A percentile compares a stretch with the other conserved stretches of the same genome.
Evolutionary conservation across 257 asterid genomes (phyloP).

Genomic region (Haberlea rhodopensis): DNA sequence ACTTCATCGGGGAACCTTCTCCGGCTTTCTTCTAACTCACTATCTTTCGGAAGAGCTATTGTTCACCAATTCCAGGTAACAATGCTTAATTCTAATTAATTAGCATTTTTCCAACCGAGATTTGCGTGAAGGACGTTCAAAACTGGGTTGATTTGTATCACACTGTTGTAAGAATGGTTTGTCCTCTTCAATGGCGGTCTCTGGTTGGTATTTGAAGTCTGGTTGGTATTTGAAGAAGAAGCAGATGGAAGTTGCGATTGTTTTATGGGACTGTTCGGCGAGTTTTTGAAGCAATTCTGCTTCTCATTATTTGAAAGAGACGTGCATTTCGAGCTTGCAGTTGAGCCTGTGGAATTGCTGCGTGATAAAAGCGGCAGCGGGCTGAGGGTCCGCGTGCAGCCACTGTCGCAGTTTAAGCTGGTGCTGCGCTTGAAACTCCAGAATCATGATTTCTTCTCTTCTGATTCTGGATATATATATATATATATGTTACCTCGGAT

Average conservation of each 20-base stretch:
- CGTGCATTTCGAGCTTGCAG: constrained; percentile 50
- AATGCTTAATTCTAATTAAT: no score
- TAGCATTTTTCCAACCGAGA: no score
- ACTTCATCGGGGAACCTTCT: no score
- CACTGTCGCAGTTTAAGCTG: constrained; percentile 67
- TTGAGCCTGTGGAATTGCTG: constrained; percentile 75
- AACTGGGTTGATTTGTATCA: constrained; percentile 57
- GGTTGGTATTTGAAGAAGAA: constrained; percentile 20
- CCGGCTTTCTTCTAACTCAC: no score
- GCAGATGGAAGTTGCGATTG: constrained; percentile 26
- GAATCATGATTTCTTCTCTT: constrained; percentile 51
- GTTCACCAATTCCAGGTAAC: no score
- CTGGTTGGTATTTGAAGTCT: no score
- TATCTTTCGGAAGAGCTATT: no score
- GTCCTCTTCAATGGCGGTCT: constrained; percentile 79
- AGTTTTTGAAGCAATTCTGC: constrained; percentile 33
- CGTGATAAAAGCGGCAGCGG: constrained; percentile 65
- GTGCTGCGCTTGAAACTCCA: constrained; percentile 71
- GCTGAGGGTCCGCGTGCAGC: constrained; percentile 62
- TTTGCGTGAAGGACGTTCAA: constrained; percentile 63
- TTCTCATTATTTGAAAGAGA: constrained; percentile 39
- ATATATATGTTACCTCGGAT: no score
- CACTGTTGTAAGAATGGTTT: constrained; percentile 39
- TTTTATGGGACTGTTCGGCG: constrained; percentile 34
- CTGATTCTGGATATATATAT: constrained; percentile 37